Base-by-base conservation (phyloP, 441 rosid genomes). In the Bruguiera hainesii region DNA sequence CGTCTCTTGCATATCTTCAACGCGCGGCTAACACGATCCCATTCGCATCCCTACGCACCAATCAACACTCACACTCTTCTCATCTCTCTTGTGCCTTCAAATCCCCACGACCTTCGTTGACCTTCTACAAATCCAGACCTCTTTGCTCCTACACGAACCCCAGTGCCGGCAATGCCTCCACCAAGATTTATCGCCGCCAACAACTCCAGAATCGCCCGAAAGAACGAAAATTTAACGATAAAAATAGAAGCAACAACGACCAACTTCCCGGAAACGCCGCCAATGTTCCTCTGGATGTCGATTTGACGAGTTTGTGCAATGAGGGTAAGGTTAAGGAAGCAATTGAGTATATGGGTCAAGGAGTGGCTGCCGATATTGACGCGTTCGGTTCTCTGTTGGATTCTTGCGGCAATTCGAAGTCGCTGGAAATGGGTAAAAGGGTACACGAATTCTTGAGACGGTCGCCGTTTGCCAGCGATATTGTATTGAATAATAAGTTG, bases 281-380 rank as follows among this genome's bases (percentile, higher is more conserved):
- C 21, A 67, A 37, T 26, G 50, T 52, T 20, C 52, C 37, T 53
- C 39, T 65, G 26, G 60, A 39, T 66, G 63, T 75, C 68, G 83
- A 88, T 78, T 80, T 86, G 78, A 64, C 72, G 65, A 65, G 69
- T 28, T 63, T 86, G 68, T 88, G 88, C 72, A 30, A 69, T 26
- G 87, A 86, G 60, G 89, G 89, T 3, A 86, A 79, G 71, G 58
- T 83, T 33, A 76, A 79, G 56, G 89, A 83, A 61, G 88, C 78
- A 28, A 46, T 82, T 31, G 85, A 79, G 67, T 68, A n/a, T 66
- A 68, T 85, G 75, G 69, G 63, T 35, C 79, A 61, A 49, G 87
- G 87, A 21, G 76, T 74, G 61, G 61, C 61, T 61, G 87, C 84
- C 19, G 83, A 81, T 70, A 76, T 68, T 35, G 77, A 62, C 31